Evolutionary conservation across 192 early-diverging fungal genomes (phyloP).

Genomic region (Funneliformis mosseae): DNA sequence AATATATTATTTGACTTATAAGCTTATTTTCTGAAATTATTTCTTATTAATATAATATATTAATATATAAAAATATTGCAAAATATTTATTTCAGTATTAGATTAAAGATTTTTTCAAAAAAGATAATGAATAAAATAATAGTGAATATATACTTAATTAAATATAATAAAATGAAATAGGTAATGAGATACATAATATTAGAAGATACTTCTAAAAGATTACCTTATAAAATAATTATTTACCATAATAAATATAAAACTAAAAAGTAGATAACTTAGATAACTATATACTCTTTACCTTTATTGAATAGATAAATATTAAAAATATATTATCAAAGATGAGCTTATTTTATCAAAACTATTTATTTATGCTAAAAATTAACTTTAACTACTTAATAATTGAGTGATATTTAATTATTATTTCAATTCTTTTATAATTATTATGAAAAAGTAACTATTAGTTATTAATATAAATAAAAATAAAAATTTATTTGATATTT

Average conservation of each 20-base stretch:
- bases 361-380: neutral
- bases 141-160: neutral
- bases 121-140: neutral
- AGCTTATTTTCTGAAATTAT: neutral
- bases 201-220: neutral
- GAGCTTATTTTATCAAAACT: neutral
- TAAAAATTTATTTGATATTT: too few relatives aligned
- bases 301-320: neutral
- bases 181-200: neutral
- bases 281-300: constrained; percentile 1
- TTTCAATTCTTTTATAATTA: neutral
- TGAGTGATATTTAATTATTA: neutral
- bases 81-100: neutral
- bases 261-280: neutral
- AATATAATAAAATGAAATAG: neutral
- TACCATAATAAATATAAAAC: neutral
- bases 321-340: neutral
- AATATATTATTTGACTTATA: constrained; percentile 1
- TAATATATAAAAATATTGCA: neutral
- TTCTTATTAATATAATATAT: neutral
- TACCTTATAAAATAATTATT: neutral
- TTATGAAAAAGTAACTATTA: too few relatives aligned
- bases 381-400: neutral
- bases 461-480: too few relatives aligned
- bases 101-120: neutral